Base-by-base conservation (phyloP, 2,329 filamentous ascomycete species). In the Apiospora koreana region DNA sequence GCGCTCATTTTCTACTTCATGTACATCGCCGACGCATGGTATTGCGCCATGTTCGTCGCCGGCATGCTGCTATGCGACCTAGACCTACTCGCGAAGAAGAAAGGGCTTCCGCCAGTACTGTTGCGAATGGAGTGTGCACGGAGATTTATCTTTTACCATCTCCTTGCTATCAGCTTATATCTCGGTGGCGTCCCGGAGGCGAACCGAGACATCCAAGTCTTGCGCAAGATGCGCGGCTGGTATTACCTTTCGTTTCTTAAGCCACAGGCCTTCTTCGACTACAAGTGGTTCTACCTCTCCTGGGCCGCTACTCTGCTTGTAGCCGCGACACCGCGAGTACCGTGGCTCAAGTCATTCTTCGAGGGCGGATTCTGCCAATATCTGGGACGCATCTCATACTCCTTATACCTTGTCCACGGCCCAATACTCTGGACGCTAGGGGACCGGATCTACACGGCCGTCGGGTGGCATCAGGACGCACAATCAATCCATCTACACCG, bases 201-300 rank as follows among this genome's bases (percentile, higher is more conserved):
- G 67, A 85, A 82, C 67, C 75, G 76, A 2, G 81, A 88, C n/a
- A 73, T 89, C 3, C 76, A 83, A 5, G 78, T 85, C 8, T 79
- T 93, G 1, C 80, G 82, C 31, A 82, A 83, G 31, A 89, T 86
- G 21, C 85, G 87, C 0, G 89, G 90, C 2, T 92, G 89, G 89
- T 84, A 86, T 72, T 88, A 84, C 73, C 79, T 91, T 18, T 88
- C 89, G 0, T 85, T 84, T 71, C 81, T 93, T 70, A 91, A 91
- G 71, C 89, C 90, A 0, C 89, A 92, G 75, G 90, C 90, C 1
- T 87, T 90, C 14, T 91, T 84, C 73, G 88, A 92, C 76, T 86
- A 85, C 76, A 92, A 92, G 78, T 92, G 89, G 89, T 92, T 92
- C 79, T 92, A 86, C 76, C 83, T 92, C 2, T 90, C 90, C 76